Evolutionary conservation across 2,329 filamentous ascomycete genomes (phyloP), one percentile per base, ranked within the genome.

Genomic region (Fusarium sp.): DNA sequence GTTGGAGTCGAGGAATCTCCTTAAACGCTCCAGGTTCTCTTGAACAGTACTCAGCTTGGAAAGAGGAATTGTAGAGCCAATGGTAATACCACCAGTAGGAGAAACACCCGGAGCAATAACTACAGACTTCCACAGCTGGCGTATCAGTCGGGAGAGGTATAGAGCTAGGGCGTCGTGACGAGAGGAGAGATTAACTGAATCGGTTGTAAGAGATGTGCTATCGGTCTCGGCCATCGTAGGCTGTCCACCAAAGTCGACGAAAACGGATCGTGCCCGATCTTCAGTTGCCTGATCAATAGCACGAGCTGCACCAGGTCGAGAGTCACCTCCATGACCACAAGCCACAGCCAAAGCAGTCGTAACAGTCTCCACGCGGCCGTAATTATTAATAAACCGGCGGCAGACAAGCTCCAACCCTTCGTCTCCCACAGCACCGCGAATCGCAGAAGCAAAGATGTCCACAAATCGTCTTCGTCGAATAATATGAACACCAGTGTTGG

Each of bases 311-410:
- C 91, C 91, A 20, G 92, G 87, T 24, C 84, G 80, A 4, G 85
- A 78, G 74, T 97, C 95, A 26, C 91, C 90, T 11, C 94, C 95
- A 76, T 98, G 94, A 6, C 95, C 94, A 77, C 96, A 99, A 37
- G 96, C 94, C 30, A 99, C 96, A 13, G 96, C 96, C 51, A 99
- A 83, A 26, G 96, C 94, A 40, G 95, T 94, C 1, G 96, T 93
- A 54, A 96, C 90, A 1, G 92, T 96, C 78, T 99, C 96, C 5
- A 91, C 90, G 13, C 94, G 89, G 14, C 96, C 96, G 76, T 98
- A 99, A 11, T 90, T 86, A 58, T 90, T 88, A 63, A 96, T 92
- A 73, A 99, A 95, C 63, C 89, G 92, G 54, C 92, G 92, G 22
- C 96, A 87, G 71, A 97, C 92, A 19, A 86, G 88, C 71, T 97